Evolutionary conservation across 352 stramenopile genomes (phyloP).

Genomic region (Thalassiosira livingstoniorum): DNA sequence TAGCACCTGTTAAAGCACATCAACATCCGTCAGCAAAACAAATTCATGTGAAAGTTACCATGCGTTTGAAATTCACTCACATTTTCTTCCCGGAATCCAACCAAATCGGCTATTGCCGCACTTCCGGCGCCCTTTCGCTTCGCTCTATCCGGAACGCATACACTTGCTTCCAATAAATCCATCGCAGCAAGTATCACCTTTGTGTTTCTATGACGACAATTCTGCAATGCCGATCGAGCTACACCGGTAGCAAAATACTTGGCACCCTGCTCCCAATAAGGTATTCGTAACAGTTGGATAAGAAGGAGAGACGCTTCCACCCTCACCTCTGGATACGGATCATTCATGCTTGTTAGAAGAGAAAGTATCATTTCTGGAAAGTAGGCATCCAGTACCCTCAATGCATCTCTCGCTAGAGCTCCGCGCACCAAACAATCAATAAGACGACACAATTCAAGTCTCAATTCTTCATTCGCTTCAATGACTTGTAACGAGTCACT

Average conservation of each 20-base stretch:
- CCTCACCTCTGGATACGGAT: conserved; percentile 91
- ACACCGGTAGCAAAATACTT: conserved; percentile 93
- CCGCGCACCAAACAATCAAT: conserved; percentile 42
- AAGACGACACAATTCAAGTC: conserved; percentile 62
- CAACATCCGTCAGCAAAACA: conserved; percentile 4
- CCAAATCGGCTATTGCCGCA: conserved; percentile 92
- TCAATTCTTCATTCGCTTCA: conserved; percentile 77
- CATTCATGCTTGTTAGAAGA: conserved; percentile 82
- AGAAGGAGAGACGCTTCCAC: conserved; percentile 83
- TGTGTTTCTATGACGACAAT: conserved; percentile 91
- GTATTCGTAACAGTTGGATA: conserved; percentile 63
- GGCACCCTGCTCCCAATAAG: conserved; percentile 90
- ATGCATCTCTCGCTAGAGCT: conserved; percentile 11
- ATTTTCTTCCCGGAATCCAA: conserved; percentile 95
- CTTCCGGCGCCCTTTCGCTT: conserved; percentile 89
- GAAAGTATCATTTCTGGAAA: conserved; percentile 84
- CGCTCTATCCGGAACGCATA: conserved; percentile 61
- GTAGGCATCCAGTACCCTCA: conserved; percentile 76
- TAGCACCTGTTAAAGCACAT: conserved; percentile 36
- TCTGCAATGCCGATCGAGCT: conserved; percentile 86
- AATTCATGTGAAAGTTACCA: neutral
- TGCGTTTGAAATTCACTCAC: conserved; percentile 62
- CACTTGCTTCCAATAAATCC: conserved; percentile 84
- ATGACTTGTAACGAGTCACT: conserved; percentile 52
- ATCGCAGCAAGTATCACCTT: conserved; percentile 90